Evolutionary conservation across 2,329 filamentous ascomycete species (phyloP), one percentile per base, ranked within the genome.

Genomic region (Colletotrichum neosansevieriae): DNA sequence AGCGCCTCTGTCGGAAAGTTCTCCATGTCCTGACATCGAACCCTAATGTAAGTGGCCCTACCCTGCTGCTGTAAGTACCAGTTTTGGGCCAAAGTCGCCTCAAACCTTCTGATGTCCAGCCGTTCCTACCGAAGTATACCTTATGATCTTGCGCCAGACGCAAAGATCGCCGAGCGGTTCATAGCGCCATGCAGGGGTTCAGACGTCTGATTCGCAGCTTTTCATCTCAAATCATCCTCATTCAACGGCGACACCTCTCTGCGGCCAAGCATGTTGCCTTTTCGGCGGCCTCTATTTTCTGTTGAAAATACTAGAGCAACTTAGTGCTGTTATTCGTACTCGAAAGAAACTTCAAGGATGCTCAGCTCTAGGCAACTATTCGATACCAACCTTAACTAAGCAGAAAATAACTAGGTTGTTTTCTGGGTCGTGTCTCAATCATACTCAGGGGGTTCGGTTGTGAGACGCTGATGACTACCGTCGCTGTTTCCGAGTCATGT

Each of bases 181-280:
- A 61, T 32, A 61, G 58, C 58, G 58, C 47, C 24, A 61, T 19
- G 58, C 58, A 61, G 58, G 58, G 58, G 58, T 53, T 51, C 58
- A 53, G 58, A 53, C 47, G 47, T 49, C 24, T 44, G 36, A 36
- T 53, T 34, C 36, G 49, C 53, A 36, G 58, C 36, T 15, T 61
- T 34, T 53, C 58, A 61, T 61, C 58, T 61, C 47, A 61, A 51
- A 44, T 44, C 38, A 59, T 50, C n/a, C 12, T n/a, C 29, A 17
- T 40, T 38, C 9, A 34, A 50, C 45, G 32, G n/a, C 21, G 19
- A 12, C 17, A 24, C 17, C 19, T 29, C 6, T 54, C n/a, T 54
- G 29, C 7, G 29, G 29, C 6, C 29, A 2, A 29, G 7, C 29
- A 29, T 7, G 7, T 29, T 9, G 29, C 29, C 29, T 29, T 29